A percentile compares a stretch with the other conserved stretches of the same genome.
These are phyloP conservation scores for Blastobotrys arbuscula DNA, from an alignment of 1,139 yeast genomes.

Conservation along the genomic window DNA sequence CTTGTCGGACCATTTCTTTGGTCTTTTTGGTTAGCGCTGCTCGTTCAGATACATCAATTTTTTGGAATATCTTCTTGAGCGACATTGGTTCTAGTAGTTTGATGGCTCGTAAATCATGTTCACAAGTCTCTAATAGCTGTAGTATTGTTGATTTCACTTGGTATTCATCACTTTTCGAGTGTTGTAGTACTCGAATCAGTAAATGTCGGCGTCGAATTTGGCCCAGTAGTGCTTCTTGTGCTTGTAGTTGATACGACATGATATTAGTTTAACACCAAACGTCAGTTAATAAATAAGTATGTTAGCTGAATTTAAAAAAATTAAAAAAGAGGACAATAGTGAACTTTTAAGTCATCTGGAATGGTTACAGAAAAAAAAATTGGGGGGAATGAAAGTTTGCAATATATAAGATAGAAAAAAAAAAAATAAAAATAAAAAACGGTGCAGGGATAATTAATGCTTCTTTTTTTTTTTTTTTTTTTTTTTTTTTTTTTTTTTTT, in stretches of 20 bases:
- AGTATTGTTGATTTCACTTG: conserved; percentile 1
- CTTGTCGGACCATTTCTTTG: not conserved
- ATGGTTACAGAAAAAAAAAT: too few species aligned
- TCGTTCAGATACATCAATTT: conserved; percentile 4
- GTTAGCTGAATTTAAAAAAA: too few species aligned
- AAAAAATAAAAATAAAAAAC: too few species aligned
- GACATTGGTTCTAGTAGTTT: conserved; percentile 5
- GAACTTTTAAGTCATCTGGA: too few species aligned
- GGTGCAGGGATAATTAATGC: too few species aligned
- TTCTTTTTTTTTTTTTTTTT: too few species aligned
- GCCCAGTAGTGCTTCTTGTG: conserved; percentile 1
- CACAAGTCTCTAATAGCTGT: conserved; percentile 4
- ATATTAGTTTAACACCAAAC: not conserved
- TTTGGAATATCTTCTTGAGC: not conserved
- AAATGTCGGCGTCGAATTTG: conserved; percentile 7
- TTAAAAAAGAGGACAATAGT: too few species aligned
- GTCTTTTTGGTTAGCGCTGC: conserved; percentile 1
- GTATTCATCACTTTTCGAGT: conserved; percentile 1
- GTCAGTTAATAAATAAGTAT: not conserved
- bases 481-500: too few species aligned
- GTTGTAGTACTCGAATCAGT: conserved; percentile 4
- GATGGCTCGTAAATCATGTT: conserved; percentile 6
- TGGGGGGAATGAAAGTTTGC: too few species aligned
- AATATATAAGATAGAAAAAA: too few species aligned
- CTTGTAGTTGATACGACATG: not conserved